Base-by-base conservation (phyloP, 306 rosid genomes). In the Ziziphus jujuba region DNA sequence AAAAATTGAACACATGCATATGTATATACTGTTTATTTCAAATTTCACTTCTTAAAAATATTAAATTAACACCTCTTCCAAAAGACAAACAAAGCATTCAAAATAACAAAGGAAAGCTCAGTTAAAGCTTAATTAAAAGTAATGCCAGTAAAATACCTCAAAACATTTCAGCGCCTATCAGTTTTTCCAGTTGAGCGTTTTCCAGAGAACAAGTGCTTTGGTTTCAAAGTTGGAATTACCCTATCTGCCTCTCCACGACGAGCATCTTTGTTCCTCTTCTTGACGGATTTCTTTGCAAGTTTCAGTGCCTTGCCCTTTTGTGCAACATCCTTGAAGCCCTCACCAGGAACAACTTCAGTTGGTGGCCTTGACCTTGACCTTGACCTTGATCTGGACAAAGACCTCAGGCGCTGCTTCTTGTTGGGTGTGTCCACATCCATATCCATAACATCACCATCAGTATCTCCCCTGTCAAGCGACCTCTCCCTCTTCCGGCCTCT, bases 201-300 rank as follows among this genome's bases (percentile, higher is more conserved):
- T 69, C 97, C 97, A 47, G 96, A 72, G 75, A 5, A 91, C 70
- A 91, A 81, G 81, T 91, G 96, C 76, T 91, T 91, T 38, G 96
- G 96, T 74, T 80, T 89, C 70, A 85, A 43, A 61, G 51, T 85
- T 17, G 93, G 95, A 62, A 91, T 89, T 24, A 91, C 97, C 76
- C 97, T 84, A 73, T 91, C 97, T 59, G 96, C 96, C 76, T 91
- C 96, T 61, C 97, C 91, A 4, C 95, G 95, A 7, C 91, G 91
- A 43, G 97, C 90, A 21, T 89, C 62, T 77, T 89, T 89, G 79
- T 91, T 89, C 67, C 97, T 78, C 69, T 81, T 85, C 83, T 78
- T 88, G 74, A 68, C 71, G 64, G 96, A 84, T 44, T 74, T 89
- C 87, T 77, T 86, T 0, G 87, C 88, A 59, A 86, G 67, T 45